These are phyloP conservation scores for Aspergillus sp. DNA, from an alignment of 2,329 filamentous ascomycete species.

Conservation along the genomic window DNA sequence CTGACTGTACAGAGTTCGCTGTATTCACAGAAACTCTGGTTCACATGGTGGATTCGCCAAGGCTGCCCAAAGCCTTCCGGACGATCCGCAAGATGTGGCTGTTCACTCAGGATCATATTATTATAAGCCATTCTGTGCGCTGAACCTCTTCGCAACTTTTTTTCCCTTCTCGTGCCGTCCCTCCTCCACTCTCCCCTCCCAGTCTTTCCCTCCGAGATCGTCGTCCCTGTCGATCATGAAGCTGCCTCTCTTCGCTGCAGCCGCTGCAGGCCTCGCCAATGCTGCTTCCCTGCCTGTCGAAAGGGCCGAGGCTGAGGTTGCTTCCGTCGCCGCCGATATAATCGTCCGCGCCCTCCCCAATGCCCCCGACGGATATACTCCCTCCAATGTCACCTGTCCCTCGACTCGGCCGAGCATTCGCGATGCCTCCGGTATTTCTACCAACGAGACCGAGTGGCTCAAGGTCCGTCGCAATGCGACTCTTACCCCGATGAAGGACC, in stretches of 20 bases:
- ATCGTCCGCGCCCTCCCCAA: conserved; percentile 51
- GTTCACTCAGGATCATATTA: neutral
- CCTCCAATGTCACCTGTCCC: conserved; percentile 69
- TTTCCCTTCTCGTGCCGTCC: neutral
- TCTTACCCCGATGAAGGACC: conserved; percentile 70
- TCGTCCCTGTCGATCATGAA: conserved; percentile 15
- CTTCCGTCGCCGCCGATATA: conserved; percentile 7
- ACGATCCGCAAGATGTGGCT: conserved; percentile 5
- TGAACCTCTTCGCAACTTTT: neutral
- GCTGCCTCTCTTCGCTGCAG: conserved; percentile 10
- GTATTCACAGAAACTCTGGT: neutral
- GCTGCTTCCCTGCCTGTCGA: conserved; percentile 5
- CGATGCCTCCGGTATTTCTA: conserved; percentile 62
- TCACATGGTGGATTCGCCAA: neutral
- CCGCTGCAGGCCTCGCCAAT: conserved; percentile 9
- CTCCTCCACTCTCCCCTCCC: neutral
- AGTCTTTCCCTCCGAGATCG: neutral
- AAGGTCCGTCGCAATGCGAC: conserved; percentile 70
- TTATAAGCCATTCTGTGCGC: neutral
- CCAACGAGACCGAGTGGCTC: conserved; percentile 74
- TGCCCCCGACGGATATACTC: conserved; percentile 70
- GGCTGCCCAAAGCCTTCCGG: conserved; percentile 8
- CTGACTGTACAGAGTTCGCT: neutral
- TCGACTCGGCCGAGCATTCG: conserved; percentile 69
- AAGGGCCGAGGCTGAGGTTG: neutral